Percentiles rank a stretch among this genome's conserved stretches.
Conservation (phyloP, 2,329 filamentous ascomycete species). For the Diaporthe sp. region DNA sequence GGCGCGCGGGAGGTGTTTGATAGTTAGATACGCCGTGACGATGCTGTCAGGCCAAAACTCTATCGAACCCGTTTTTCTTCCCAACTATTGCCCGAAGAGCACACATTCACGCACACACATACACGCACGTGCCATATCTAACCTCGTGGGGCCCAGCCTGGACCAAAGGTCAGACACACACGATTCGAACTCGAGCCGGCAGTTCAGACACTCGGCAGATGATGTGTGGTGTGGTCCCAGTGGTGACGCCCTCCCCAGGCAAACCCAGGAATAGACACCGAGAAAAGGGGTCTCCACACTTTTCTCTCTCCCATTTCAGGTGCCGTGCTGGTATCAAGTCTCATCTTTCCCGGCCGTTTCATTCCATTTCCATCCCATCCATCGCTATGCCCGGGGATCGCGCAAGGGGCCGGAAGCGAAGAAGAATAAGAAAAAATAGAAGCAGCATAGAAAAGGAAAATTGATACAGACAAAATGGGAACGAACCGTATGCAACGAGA, state of each 20-base stretch:
- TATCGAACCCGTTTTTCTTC: conserved; percentile 1
- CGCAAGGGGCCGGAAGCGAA: background rate
- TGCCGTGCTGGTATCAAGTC: conserved; percentile 31
- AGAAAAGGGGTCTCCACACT: conserved; percentile 10
- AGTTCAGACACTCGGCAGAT: conserved; percentile 25
- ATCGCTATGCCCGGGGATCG: conserved; percentile 20
- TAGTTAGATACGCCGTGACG: conserved; percentile 3
- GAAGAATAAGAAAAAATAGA: conserved; percentile 1
- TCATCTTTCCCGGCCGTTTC: conserved; percentile 28
- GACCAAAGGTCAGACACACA: background rate
- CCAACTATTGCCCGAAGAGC: conserved; percentile 14
- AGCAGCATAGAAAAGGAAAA: conserved; percentile 1
- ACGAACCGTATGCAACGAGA: background rate
- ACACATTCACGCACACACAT: background rate
- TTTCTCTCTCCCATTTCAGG: background rate
- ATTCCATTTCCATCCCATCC: conserved; percentile 34
- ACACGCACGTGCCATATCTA: conserved; percentile 1
- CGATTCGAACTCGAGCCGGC: background rate
- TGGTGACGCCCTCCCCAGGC: conserved; percentile 13
- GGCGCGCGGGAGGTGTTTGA: conserved; percentile 10
- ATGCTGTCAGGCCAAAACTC: conserved; percentile 18
- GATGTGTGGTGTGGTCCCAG: background rate
- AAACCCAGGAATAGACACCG: conserved; percentile 19
- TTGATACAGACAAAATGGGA: background rate
- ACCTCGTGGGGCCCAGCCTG: conserved; percentile 6